Evolutionary conservation across 768 basidiomycete genomes (phyloP).

Genomic region (Leccinum truebloodii): DNA sequence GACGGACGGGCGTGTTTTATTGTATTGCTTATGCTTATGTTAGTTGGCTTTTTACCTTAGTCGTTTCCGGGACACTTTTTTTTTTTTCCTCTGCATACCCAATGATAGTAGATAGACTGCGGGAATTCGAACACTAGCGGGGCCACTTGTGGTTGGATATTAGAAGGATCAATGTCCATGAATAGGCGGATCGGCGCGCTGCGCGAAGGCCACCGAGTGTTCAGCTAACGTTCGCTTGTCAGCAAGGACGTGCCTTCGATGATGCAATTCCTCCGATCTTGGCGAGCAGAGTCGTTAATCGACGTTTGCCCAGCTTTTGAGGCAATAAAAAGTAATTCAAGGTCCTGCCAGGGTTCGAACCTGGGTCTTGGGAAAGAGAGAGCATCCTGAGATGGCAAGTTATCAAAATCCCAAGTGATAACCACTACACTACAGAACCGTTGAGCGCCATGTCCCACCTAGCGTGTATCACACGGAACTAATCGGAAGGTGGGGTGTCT

Average conservation of each 20-base stretch:
- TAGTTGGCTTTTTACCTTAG: background rate
- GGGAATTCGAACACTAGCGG: background rate
- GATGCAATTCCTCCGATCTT: too few species aligned
- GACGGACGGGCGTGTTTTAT: background rate
- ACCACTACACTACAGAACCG: constrained; percentile 31
- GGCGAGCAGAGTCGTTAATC: too few species aligned
- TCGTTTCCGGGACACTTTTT: constrained; percentile 1
- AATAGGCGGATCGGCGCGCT: background rate
- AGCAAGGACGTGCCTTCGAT: too few species aligned
- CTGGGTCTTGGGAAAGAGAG: constrained; percentile 23
- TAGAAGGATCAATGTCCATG: background rate
- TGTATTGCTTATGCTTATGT: constrained; percentile 6
- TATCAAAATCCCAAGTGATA: constrained; percentile 30
- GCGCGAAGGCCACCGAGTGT: too few species aligned
- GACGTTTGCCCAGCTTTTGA: background rate
- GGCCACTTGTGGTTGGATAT: background rate
- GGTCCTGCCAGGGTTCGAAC: constrained; percentile 30
- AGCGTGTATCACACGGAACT: background rate
- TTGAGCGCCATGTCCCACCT: too few species aligned
- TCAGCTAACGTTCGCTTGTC: too few species aligned
- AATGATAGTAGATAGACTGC: background rate
- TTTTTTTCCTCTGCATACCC: background rate
- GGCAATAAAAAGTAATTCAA: constrained; percentile 4
- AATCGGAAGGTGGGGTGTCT: background rate
- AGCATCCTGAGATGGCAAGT: background rate